A percentile compares a stretch with the other conserved stretches of the same genome.
Conservation (phyloP, 148 eudicot genomes). For the Suaeda aralocaspica region DNA sequence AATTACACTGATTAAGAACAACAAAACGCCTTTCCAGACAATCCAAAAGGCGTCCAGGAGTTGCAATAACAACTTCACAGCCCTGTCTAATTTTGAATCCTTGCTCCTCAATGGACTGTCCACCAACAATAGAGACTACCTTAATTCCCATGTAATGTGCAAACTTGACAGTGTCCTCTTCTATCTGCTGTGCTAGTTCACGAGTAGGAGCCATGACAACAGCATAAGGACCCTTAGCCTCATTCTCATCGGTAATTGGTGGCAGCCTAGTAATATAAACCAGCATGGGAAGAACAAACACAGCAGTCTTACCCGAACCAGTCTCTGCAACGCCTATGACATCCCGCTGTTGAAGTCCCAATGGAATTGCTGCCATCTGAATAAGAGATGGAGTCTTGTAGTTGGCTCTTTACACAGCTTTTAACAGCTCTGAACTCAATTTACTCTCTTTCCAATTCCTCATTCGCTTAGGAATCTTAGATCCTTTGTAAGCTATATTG, state of each 20-base stretch:
- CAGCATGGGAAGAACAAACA: constrained; percentile 62
- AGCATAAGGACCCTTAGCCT: constrained; percentile 85
- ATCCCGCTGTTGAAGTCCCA: constrained; percentile 59
- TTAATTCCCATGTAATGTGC: constrained; percentile 68
- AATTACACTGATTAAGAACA: constrained; percentile 76
- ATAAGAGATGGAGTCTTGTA: constrained; percentile 58
- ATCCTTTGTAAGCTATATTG: constrained; percentile 77
- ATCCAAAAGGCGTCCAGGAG: constrained; percentile 78
- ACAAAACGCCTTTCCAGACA: constrained; percentile 61
- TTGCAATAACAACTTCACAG: constrained; percentile 83
- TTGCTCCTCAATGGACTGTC: constrained; percentile 85
- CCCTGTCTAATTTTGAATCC: constrained; percentile 78
- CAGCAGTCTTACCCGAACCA: constrained; percentile 63
- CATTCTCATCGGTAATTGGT: constrained; percentile 54
- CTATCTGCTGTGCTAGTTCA: constrained; percentile 85
- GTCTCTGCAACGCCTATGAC: constrained; percentile 64
- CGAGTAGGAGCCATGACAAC: constrained; percentile 92
- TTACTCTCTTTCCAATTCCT: constrained; percentile 80
- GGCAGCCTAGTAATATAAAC: constrained; percentile 55
- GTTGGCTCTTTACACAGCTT: constrained; percentile 63
- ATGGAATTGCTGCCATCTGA: constrained; percentile 64
- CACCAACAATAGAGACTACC: constrained; percentile 84
- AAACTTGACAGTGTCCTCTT: constrained; percentile 76
- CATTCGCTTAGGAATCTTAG: constrained; percentile 69
- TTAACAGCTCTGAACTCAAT: constrained; percentile 52